Evolutionary conservation across 176 grass and related monocot species (phyloP), one percentile per base, ranked within the genome.

Genomic region (Cenchrus purpureus): DNA sequence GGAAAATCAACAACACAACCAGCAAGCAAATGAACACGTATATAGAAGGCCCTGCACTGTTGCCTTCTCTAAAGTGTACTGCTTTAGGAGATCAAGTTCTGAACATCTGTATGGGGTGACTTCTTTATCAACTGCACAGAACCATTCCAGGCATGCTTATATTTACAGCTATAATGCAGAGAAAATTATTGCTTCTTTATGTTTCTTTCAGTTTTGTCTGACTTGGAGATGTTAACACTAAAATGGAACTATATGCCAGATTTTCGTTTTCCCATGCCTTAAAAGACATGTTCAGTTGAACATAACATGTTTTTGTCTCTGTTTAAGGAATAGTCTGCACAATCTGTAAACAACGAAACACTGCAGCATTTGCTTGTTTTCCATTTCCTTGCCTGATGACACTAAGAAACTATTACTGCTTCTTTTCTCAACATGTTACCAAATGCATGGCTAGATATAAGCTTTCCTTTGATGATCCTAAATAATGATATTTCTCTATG

Each of bases 101-200:
- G 34, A 34, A 34, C 34, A 34, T 34, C 75, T 1, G 22, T 85
- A 2, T 78, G 83, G 82, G 82, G 82, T 7, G 82, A 84, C 46
- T 84, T 84, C 71, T 84, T 84, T 62, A 84, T 84, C 73, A 68
- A 55, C 73, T 46, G 68, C n/a, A 45, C 82, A 43, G 19, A 84
- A 42, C 82, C 62, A 19, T 44, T 66, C 6, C 83, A 85, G 73
- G 82, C 83, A 78, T 76, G 50, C 15, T 1, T 43, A 72, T 28
- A 1, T 48, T 28, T 44, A 40, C 12, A 42, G 31, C 34, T 43
- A 14, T 12, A 15, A 43, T 68, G 15, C 66, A 68, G 5, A 44
- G 16, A 53, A 5, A 16, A 54, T 16, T 4, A 16, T 16, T 31
- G 19, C 44, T 3, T 82, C 0, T 48, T 6, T 69, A 8, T 72